Base-by-base conservation (phyloP, 2,329 filamentous ascomycete genomes). In the Xylariaceae sp. region DNA sequence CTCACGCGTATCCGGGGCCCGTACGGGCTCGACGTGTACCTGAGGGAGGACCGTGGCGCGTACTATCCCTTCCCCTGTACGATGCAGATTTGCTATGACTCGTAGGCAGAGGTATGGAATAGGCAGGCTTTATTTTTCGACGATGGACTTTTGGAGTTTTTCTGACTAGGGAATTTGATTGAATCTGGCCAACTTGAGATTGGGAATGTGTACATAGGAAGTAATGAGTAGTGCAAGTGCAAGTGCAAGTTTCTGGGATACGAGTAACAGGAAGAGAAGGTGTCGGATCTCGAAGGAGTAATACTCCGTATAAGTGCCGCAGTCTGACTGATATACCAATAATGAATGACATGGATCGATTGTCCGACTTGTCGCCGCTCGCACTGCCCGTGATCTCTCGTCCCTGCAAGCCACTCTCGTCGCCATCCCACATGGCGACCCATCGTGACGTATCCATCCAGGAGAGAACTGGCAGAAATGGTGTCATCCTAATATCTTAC, bases 21-120 rank as follows among this genome's bases (percentile, higher is more conserved):
- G 0, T 82, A 79, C 0, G 83, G 82, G 0, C 81, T 80, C 70
- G 82, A 77, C 8, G 74, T 82, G 5, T 90, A 89, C 70, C 76
- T 90, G 77, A 80, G 82, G 44, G 83, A 88, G 72, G 85, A 90
- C 67, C 85, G 86, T 76, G 82, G 84, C 13, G 75, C 75, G 17
- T 80, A 78, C 65, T 82, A 77, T 61, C 76, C 80, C 2, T 71
- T 72, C 61, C 70, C 69, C 1, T 69, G 66, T 18, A 84, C 71
- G 18, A 73, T 73, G 72, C 68, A 67, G 56, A 67, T 73, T 56
- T 71, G 69, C 59, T 73, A 71, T 55, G 71, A 73, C 47, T 6
- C 30, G 30, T 63, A 59, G 57, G 39, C 10, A 41, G n/a, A n/a
- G n/a, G 37, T 41, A 13, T 13, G 37, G 7, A 13, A 13, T 13